A percentile compares a stretch with the other conserved stretches of the same genome.
These are phyloP conservation scores for Wickerhamomyces canadensis DNA, from an alignment of 805 yeast species.

Conservation along the genomic window DNA sequence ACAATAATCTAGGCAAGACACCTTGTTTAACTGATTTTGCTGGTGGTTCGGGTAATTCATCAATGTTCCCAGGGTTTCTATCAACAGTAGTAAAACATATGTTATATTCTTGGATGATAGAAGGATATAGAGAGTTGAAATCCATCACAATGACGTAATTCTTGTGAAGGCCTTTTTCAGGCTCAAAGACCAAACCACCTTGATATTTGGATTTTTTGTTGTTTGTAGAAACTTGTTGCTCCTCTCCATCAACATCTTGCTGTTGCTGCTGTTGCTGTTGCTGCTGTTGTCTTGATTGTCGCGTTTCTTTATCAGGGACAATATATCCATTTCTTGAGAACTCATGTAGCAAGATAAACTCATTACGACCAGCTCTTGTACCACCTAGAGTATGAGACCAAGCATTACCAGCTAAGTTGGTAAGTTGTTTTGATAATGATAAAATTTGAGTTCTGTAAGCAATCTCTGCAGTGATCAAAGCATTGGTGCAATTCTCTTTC, in stretches of 20 bases:
- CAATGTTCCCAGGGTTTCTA: constrained; percentile 50
- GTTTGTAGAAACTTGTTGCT: constrained; percentile 42
- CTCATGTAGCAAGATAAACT: constrained; percentile 87
- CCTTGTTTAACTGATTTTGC: constrained; percentile 56
- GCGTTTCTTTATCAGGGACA: constrained; percentile 78
- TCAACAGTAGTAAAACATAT: constrained; percentile 96
- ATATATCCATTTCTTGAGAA: constrained; percentile 73
- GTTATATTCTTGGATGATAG: constrained; percentile 94
- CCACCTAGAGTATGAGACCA: constrained; percentile 95
- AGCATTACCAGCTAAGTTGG: constrained; percentile 93
- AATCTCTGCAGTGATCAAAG: constrained; percentile 67
- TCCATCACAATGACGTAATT: constrained; percentile 92
- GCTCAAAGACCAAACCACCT: constrained; percentile 96
- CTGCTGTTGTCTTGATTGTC: constrained; percentile 31
- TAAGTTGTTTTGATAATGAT: constrained; percentile 84
- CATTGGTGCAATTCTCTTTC: constrained; percentile 60
- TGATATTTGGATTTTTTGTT: constrained; percentile 70
- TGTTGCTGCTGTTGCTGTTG: constrained; percentile 20
- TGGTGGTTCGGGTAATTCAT: constrained; percentile 68
- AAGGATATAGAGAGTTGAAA: constrained; percentile 94
- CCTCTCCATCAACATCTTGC: constrained; percentile 25
- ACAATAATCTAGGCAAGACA: constrained; percentile 78
- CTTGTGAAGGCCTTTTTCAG: constrained; percentile 90
- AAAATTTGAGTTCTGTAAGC: constrained; percentile 81
- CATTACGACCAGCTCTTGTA: constrained; percentile 94